Evolutionary conservation across 352 stramenopile genomes (phyloP).

Genomic region (Pseudoperonospora humuli): DNA sequence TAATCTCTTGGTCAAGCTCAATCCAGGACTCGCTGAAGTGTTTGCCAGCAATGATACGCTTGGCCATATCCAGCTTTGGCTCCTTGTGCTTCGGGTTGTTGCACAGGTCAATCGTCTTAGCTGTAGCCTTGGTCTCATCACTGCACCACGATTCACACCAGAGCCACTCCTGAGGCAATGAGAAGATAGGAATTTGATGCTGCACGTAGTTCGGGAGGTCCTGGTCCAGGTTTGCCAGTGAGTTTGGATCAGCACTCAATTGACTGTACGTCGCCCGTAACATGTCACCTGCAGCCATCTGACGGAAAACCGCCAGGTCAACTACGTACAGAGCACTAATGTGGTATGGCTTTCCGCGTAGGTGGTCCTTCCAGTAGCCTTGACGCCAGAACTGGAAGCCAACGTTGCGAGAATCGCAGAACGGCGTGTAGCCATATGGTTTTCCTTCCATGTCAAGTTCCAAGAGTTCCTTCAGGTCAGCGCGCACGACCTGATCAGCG

Average conservation of each 20-base stretch:
- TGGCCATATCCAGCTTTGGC: conserved; percentile 99
- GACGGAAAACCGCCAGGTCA: conserved; percentile 93
- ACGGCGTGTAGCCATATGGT: conserved; percentile 97
- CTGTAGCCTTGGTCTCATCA: conserved; percentile 93
- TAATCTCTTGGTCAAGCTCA: conserved; percentile 96
- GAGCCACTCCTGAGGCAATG: conserved; percentile 96
- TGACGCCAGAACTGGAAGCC: conserved; percentile 98
- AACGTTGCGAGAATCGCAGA: conserved; percentile 95
- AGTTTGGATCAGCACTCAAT: conserved; percentile 96
- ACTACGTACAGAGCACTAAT: conserved; percentile 99
- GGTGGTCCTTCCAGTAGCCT: conserved; percentile 97
- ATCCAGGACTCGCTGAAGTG: conserved; percentile 98
- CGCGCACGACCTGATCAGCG: conserved; percentile 97
- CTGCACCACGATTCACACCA: conserved; percentile 99
- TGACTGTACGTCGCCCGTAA: conserved; percentile 95
- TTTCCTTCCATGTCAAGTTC: conserved; percentile 96
- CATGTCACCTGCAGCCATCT: conserved; percentile 92
- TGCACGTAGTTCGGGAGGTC: conserved; percentile 99
- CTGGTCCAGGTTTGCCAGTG: conserved; percentile 98
- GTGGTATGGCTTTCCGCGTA: conserved; percentile 97
- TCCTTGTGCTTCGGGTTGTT: conserved; percentile 99
- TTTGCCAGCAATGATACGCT: conserved; percentile 94
- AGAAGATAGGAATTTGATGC: conserved; percentile 95
- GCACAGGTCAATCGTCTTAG: conserved; percentile 99
- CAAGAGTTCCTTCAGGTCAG: conserved; percentile 98